Base-by-base conservation (phyloP, 1,284 basidiomycete genomes). In the Rhodotorula sp. region DNA sequence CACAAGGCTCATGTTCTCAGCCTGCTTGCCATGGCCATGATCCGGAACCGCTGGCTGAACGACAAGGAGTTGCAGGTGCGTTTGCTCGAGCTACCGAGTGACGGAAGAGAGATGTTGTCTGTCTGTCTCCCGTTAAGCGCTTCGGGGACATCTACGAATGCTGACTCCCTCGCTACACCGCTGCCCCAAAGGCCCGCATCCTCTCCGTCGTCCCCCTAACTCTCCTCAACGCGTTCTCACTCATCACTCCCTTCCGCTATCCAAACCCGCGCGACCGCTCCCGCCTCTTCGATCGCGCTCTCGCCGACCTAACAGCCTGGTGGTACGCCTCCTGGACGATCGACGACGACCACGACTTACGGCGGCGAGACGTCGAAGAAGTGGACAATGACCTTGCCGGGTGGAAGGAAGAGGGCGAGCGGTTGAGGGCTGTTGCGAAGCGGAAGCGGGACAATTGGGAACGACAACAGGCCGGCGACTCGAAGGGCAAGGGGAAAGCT, bases 1-100 rank as follows among this genome's bases (percentile, higher is more conserved):
- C 93, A 96, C 82, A 94, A 94, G 81, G 82, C 92, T 20, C 94
- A 97, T 77, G 90, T 90, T 4, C 82, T 96, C 8, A 82, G 86
- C 22, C 84, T 97, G 13, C 84, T 98, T 3, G 86, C 87, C 7
- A 91, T 90, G 77, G 89, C 90, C 6, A 82, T 84, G 46, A 82
- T 88, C 22, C 86, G 95, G 56, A 98, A 99, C 79, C 83, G 83
- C 64, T 94, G 91, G 90, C 80, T 93, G 27, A 94, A 92, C 71
- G 90, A 97, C 77, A 81, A 82, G 1, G 82, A 92, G 5, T 83
- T 99, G 19, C 91, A 95, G 77, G 93, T 92, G 29, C 54, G 78
- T 68, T 20, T 29, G 15, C 20, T 49, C 27, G 17, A 7, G 20
- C 19, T 6, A 44, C 19, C 39, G 39, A 44, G 7, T 44, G 3